phyloP scores from a whole-genome alignment of 805 yeast species.

The Nakazawaea wickerhamii region DNA sequence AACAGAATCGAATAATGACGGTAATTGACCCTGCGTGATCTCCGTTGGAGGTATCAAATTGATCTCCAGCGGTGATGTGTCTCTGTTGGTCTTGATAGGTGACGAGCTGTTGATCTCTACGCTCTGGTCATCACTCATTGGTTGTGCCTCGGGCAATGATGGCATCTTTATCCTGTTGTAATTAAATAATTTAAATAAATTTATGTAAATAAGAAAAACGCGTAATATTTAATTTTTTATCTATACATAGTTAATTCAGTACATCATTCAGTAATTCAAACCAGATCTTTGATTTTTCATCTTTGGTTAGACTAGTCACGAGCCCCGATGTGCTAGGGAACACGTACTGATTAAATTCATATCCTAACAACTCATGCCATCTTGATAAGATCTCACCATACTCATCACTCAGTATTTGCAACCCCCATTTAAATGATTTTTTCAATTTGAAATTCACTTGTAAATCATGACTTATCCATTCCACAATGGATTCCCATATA shows the following conservation, averaged over 20 bases:
- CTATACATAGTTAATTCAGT: no score
- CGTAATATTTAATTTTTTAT: not conserved
- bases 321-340: constrained; percentile 73
- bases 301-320: constrained; percentile 42
- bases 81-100: constrained; percentile 5
- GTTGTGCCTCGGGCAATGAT: constrained; percentile 8
- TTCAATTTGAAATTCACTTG: constrained; percentile 19
- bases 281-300: constrained; percentile 47
- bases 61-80: constrained; percentile 7
- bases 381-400: constrained; percentile 15
- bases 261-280: constrained; percentile 27
- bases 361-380: constrained; percentile 18
- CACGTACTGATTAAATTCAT: constrained; percentile 39
- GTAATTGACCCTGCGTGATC: not conserved
- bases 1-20: not conserved
- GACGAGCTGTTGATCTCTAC: constrained; percentile 5
- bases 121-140: not conserved
- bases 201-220: constrained; percentile 1
- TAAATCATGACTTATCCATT: constrained; percentile 25
- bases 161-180: constrained; percentile 4
- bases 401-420: constrained; percentile 20
- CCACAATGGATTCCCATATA: constrained; percentile 59
- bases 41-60: constrained; percentile 5
- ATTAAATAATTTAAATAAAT: not conserved
- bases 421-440: constrained; percentile 50